phyloP scores from a whole-genome alignment of 1,139 yeast genomes.

The Pichia sp. region DNA sequence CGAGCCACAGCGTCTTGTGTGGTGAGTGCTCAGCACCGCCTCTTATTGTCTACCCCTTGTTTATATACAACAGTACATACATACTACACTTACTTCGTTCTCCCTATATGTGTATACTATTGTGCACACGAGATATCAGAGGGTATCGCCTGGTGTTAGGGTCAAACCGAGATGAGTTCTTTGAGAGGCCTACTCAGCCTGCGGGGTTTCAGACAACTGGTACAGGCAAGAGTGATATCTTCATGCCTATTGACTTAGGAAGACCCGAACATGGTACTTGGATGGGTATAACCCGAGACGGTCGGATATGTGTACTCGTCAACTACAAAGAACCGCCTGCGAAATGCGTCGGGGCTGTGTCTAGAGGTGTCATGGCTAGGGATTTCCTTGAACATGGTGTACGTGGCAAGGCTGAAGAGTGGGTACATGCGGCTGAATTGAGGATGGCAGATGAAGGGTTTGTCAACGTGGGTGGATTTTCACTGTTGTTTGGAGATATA shows the following conservation, averaged over 20 bases:
- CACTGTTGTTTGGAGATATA: conserved; percentile 61
- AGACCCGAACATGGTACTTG: conserved; percentile 82
- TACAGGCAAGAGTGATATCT: conserved; percentile 28
- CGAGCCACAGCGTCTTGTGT: conserved; percentile 70
- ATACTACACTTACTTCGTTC: not conserved
- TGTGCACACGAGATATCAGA: conserved; percentile 21
- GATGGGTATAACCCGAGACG: conserved; percentile 66
- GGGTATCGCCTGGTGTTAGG: conserved; percentile 54
- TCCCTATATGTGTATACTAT: conserved; percentile 25
- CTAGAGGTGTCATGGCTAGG: conserved; percentile 69
- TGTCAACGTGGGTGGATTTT: conserved; percentile 71
- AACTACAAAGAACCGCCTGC: conserved; percentile 50
- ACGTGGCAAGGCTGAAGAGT: conserved; percentile 24
- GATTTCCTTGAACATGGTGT: conserved; percentile 45
- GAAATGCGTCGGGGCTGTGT: conserved; percentile 36
- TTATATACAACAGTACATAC: not conserved
- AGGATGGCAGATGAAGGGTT: conserved; percentile 31
- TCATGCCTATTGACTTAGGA: conserved; percentile 74
- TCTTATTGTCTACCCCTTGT: too few relatives aligned
- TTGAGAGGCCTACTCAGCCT: conserved; percentile 59
- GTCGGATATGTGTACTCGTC: conserved; percentile 66
- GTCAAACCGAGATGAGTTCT: conserved; percentile 83
- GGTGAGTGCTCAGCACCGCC: conserved; percentile 57
- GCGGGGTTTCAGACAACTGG: conserved; percentile 49
- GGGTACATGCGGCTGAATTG: conserved; percentile 20